Evolutionary conservation across 1,139 yeast species (phyloP), one percentile per base, ranked within the genome.

Genomic region (Debaryomycetaceae sp.): DNA sequence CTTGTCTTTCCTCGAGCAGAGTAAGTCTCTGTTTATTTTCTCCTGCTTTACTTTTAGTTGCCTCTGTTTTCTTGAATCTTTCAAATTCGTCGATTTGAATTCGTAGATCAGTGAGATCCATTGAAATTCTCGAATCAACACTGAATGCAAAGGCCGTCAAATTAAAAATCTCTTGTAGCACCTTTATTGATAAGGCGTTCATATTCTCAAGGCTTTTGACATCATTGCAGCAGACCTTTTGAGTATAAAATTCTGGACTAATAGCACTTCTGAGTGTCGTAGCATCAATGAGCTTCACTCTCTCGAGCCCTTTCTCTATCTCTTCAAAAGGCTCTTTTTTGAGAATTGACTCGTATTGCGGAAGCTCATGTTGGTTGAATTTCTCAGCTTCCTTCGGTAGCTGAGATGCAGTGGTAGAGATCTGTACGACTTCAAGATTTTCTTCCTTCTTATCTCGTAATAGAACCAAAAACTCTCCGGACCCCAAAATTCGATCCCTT

Each of bases 391-490:
- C 3, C 11, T 27, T 27, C 11, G 11, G 31, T 4, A 11, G 31
- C 11, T 8, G 11, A 11, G 31, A 7, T 27, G 31, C 8, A 4
- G 31, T 7, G 20, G 9, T 34, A 4, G 41, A 34, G 5, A 52
- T 43, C 24, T 49, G 47, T 6, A 47, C 42, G 20, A 56, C 45
- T 39, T 51, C 56, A 36, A 58, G 49, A 37, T 53, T 49, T 13
- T 52, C 45, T 5, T 39, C 38, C n/a, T 38, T 38, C 8, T 41
- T 40, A 34, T 39, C 35, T 36, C 51, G 46, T 17, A 52, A 42
- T 14, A 49, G 43, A 2, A 67, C 42, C 13, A 63, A 42, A 42
- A 59, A 64, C 17, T 57, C 60, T 0, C 71, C 71, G 1, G 64
- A 54, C 20, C 56, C 59, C 1, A 61, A 54, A 4, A 59, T 45